phyloP scores from a whole-genome alignment of 805 yeast species.

The Yarrowia osloensis region DNA sequence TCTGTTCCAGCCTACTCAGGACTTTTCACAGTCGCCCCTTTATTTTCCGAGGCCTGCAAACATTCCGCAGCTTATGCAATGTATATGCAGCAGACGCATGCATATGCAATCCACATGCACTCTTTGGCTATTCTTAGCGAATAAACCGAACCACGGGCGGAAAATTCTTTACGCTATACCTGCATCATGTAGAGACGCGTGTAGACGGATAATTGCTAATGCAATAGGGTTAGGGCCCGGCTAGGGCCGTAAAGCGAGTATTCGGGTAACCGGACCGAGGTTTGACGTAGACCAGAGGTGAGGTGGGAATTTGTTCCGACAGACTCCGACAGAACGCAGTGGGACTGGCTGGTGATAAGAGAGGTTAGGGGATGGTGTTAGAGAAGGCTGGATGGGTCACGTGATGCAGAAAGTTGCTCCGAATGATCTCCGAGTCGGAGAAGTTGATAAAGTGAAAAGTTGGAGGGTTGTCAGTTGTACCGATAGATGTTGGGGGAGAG shows the following conservation, averaged over 20 bases:
- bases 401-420: neutral
- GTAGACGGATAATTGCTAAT: neutral
- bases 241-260: neutral
- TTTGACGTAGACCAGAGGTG: no score
- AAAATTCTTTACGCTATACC: neutral
- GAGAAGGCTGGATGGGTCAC: neutral
- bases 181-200: neutral
- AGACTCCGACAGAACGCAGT: neutral
- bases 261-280: neutral
- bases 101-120: neutral
- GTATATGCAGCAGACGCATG: no score
- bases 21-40: neutral
- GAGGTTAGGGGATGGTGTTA: neutral
- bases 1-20: no score
- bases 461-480: no score
- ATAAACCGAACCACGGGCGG: neutral
- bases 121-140: neutral
- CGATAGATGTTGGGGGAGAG: no score
- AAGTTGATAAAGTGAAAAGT: no score
- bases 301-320: no score
- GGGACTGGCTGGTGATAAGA: neutral
- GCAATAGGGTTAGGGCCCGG: neutral
- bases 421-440: neutral
- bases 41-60: neutral
- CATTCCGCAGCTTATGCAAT: neutral